phyloP scores from a whole-genome alignment of 2,329 filamentous ascomycete genomes.

The Alternaria atra region DNA sequence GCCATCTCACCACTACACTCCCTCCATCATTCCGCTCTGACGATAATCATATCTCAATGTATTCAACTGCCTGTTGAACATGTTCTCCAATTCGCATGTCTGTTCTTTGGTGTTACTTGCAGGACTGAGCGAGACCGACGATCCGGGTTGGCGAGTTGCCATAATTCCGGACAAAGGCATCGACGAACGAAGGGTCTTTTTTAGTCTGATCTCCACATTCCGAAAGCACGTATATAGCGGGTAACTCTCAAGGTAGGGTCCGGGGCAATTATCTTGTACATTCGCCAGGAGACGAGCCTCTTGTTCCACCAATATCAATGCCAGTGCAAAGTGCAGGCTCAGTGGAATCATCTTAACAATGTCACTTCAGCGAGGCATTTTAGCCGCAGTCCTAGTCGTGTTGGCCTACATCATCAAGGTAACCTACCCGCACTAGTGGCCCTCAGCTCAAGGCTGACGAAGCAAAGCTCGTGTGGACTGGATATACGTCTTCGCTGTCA shows the following conservation, averaged over 20 bases:
- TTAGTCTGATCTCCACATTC: neutral
- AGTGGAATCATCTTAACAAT: neutral
- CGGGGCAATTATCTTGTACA: neutral
- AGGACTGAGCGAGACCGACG: neutral
- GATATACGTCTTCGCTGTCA: slow-evolving; percentile 12
- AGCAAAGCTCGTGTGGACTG: slow-evolving; percentile 5
- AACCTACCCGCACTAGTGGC: too few species aligned
- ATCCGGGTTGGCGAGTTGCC: neutral
- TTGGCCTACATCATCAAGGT: neutral
- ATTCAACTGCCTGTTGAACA: neutral
- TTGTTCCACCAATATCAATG: neutral
- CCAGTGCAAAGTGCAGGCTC: neutral
- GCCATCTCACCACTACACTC: neutral
- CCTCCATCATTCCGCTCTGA: neutral
- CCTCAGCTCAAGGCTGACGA: neutral
- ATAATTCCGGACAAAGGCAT: neutral
- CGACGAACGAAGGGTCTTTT: neutral
- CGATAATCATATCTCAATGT: neutral
- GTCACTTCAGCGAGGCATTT: neutral
- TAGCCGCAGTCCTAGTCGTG: neutral
- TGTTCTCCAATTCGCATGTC: neutral
- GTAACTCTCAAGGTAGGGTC: neutral
- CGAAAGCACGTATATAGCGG: neutral
- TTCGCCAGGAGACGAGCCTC: neutral
- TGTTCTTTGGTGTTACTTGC: neutral